Evolutionary conservation across 2,329 filamentous ascomycete species (phyloP), one percentile per base, ranked within the genome.

Genomic region (Huntiella moniliformis): DNA sequence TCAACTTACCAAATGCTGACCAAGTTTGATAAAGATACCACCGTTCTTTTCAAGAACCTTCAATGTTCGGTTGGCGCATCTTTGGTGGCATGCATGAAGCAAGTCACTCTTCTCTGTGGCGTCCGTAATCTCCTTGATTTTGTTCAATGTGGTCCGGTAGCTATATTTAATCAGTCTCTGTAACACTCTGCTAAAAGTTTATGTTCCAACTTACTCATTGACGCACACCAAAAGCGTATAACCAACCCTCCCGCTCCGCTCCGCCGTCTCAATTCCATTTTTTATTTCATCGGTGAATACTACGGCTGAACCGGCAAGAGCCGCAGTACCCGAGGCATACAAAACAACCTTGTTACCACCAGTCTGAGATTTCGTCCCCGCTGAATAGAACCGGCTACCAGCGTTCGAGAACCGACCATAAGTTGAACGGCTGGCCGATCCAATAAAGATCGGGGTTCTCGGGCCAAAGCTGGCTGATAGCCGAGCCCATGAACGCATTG

Each of bases 11-110:
- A 98, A 62, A 63, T 98, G 91, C 56, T 98, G 91, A 5, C 91
- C 91, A 35, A 98, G 67, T 63, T 98, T 98, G 60, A 98, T 96
- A 56, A 96, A 98, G 52, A 98, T 94, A 22, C 88, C 93, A 18
- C 92, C 91, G 61, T 95, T 96, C 67, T 83, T 85, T 68, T 98
- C 91, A 52, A 96, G 65, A 1, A 92, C 87, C 48, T 71, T 73
- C 37, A 96, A 66, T 1, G 91, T 95, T 51, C 91, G 76, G 55
- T 85, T 73, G 28, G 91, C 91, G 63, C 91, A 98, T 61, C 91
- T 74, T 59, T 92, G 81, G 62, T 98, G 91, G 58, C 91, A 96
- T 52, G 78, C 77, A 54, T 76, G 81, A 44, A 98, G 66, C 34
- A 80, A 61, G n/a, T 62, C 67, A n/a, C 73, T 66, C 57, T 76